These are phyloP conservation scores for Ogataea minuta DNA, from an alignment of 805 yeast species.

Conservation along the genomic window DNA sequence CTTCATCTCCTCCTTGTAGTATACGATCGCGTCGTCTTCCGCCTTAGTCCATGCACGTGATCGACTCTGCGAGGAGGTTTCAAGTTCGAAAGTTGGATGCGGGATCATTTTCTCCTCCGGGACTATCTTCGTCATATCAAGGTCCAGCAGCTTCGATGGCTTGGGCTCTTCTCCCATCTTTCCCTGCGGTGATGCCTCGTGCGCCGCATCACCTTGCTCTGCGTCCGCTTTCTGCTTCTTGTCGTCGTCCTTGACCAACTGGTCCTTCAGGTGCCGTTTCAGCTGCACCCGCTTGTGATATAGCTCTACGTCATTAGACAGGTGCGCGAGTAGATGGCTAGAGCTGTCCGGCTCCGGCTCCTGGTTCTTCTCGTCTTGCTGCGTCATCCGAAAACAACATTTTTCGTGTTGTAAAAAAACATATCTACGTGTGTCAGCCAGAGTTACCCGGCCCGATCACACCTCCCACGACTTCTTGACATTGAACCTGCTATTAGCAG, in stretches of 20 bases:
- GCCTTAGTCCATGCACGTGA: slow-evolving; percentile 34
- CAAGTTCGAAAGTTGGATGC: background rate
- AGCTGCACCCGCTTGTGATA: slow-evolving; percentile 32
- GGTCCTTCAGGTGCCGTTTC: slow-evolving; percentile 21
- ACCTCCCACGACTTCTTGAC: slow-evolving; percentile 13
- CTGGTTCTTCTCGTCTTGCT: slow-evolving; percentile 10
- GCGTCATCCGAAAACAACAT: slow-evolving; percentile 9
- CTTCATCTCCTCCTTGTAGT: slow-evolving; percentile 37
- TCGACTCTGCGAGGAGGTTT: slow-evolving; percentile 2
- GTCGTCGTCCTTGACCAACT: slow-evolving; percentile 7
- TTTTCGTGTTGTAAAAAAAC: slow-evolving; percentile 11
- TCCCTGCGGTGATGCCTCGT: slow-evolving; percentile 3
- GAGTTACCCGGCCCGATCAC: slow-evolving; percentile 9
- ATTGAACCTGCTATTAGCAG: slow-evolving; percentile 10
- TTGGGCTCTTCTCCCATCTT: too few relatives aligned
- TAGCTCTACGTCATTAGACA: slow-evolving; percentile 30
- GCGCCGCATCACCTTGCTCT: background rate
- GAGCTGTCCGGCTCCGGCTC: slow-evolving; percentile 5
- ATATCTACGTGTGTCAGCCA: slow-evolving; percentile 4
- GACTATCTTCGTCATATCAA: background rate
- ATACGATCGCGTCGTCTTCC: slow-evolving; percentile 37
- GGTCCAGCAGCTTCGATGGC: background rate
- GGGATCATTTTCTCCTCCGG: background rate
- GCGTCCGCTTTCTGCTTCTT: slow-evolving; percentile 5
- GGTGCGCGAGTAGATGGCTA: slow-evolving; percentile 21